phyloP scores from a whole-genome alignment of 2,329 filamentous ascomycete genomes.

The Daldinia sp. region DNA sequence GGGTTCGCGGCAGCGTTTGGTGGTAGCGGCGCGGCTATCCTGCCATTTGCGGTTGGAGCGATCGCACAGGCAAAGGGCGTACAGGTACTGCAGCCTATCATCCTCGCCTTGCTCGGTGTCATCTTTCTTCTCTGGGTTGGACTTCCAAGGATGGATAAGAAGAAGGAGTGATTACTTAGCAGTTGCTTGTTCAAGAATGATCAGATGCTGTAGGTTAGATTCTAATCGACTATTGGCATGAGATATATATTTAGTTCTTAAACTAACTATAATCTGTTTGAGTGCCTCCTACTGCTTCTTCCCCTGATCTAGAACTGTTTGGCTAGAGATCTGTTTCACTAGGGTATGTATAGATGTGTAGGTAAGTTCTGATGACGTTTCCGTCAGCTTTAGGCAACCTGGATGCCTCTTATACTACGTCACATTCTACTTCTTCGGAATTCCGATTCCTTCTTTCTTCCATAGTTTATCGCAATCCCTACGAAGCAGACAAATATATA shows the following conservation, averaged over 20 bases:
- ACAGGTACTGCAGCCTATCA: constrained; percentile 63
- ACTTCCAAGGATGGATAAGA: constrained; percentile 54
- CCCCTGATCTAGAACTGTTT: neutral
- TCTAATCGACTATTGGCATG: neutral
- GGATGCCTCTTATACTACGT: neutral
- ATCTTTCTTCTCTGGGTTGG: constrained; percentile 57
- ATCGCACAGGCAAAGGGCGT: constrained; percentile 67
- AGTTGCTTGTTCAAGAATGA: neutral
- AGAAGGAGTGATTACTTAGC: constrained; percentile 46
- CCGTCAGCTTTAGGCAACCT: neutral
- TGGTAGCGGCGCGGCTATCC: constrained; percentile 72
- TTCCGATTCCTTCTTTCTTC: neutral
- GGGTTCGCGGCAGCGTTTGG: constrained; percentile 82
- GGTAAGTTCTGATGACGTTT: constrained; percentile 19
- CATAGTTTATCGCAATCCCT: neutral
- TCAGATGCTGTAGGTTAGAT: neutral
- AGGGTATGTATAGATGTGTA: neutral
- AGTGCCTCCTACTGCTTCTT: neutral
- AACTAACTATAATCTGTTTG: neutral
- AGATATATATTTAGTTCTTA: neutral
- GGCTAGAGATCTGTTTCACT: neutral
- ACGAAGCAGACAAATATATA: neutral
- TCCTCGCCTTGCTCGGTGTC: constrained; percentile 58
- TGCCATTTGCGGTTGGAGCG: constrained; percentile 72
- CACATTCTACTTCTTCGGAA: neutral